A percentile compares a stretch with the other conserved stretches of the same genome.
These are phyloP conservation scores for Skeletonema tropicum DNA, from an alignment of 108 stramenopile species.

Conservation along the genomic window DNA sequence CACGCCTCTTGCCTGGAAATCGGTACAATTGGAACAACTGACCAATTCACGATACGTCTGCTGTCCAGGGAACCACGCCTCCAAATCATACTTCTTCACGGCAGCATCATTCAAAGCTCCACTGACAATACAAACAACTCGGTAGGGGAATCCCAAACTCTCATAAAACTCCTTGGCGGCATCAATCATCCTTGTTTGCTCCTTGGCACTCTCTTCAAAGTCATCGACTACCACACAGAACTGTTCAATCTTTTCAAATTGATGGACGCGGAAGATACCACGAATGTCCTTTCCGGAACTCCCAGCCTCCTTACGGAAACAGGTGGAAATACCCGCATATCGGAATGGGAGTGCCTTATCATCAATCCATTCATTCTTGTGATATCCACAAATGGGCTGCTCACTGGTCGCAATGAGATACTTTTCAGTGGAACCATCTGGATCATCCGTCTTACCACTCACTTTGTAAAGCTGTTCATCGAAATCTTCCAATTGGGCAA, in stretches of 20 bases:
- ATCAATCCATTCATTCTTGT: constrained; percentile 96
- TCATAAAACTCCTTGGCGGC: constrained; percentile 98
- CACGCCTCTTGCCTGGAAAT: constrained; percentile 98
- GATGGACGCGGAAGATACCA: constrained; percentile 99
- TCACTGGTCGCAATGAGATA: constrained; percentile 99
- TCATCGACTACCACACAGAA: constrained; percentile 96
- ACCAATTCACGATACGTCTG: constrained; percentile 97
- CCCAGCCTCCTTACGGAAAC: constrained; percentile 99
- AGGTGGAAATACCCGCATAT: constrained; percentile 98
- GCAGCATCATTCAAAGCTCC: constrained; percentile 98
- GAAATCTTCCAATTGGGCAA: constrained; percentile 99
- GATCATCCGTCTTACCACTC: constrained; percentile 91
- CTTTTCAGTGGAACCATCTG: constrained; percentile 88
- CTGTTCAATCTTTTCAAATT: constrained; percentile 99
- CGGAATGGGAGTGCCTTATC: constrained; percentile 78
- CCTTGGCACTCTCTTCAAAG: constrained; percentile 86
- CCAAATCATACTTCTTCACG: constrained; percentile 99
- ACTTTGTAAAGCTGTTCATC: constrained; percentile 99
- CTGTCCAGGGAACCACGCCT: constrained; percentile 99
- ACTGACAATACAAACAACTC: constrained; percentile 97
- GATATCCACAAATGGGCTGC: constrained; percentile 99
- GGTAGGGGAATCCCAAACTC: constrained; percentile 94
- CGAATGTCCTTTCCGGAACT: constrained; percentile 97
- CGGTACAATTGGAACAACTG: constrained; percentile 99
- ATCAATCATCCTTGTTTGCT: constrained; percentile 90